Conservation (phyloP, 2,329 filamentous ascomycete genomes). For the Aspergillus nomiae region DNA sequence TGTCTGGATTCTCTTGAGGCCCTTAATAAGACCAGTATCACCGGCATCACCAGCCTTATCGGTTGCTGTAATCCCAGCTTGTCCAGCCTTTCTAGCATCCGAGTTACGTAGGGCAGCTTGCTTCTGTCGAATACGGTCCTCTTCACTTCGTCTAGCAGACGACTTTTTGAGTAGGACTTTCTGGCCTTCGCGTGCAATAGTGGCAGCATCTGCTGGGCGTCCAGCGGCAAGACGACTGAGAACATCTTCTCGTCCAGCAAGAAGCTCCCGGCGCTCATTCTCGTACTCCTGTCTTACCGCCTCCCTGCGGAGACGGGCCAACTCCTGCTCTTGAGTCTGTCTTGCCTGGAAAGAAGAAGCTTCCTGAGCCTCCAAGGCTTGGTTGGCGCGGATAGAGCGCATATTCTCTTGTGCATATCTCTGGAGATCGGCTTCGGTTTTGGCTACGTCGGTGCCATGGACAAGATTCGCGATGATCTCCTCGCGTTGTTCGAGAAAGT, state of each 20-base stretch:
- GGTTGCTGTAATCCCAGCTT: slow-evolving; percentile 17
- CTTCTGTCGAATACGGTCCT: slow-evolving; percentile 50
- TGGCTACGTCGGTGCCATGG: slow-evolving; percentile 67
- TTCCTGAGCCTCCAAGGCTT: slow-evolving; percentile 51
- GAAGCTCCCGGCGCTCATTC: slow-evolving; percentile 66
- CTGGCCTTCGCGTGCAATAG: slow-evolving; percentile 55
- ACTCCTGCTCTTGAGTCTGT: slow-evolving; percentile 65
- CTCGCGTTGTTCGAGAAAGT: slow-evolving; percentile 93
- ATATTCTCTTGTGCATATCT: slow-evolving; percentile 74
- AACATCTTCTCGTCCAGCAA: slow-evolving; percentile 67
- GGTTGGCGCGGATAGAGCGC: slow-evolving; percentile 57
- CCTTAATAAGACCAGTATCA: slow-evolving; percentile 66
- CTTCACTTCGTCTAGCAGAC: slow-evolving; percentile 59
- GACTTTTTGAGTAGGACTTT: slow-evolving; percentile 73
- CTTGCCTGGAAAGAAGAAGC: slow-evolving; percentile 48
- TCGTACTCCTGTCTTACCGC: slow-evolving; percentile 69
- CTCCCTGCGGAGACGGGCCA: slow-evolving; percentile 63
- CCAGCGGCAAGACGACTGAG: slow-evolving; percentile 69
- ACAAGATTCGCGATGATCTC: slow-evolving; percentile 87
- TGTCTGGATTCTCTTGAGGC: slow-evolving; percentile 67
- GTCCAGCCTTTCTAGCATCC: slow-evolving; percentile 32
- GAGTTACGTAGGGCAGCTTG: slow-evolving; percentile 42
- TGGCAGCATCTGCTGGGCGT: slow-evolving; percentile 60
- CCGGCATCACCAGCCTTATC: slow-evolving; percentile 28
- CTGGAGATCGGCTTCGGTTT: slow-evolving; percentile 60